Conservation (phyloP, 1,284 basidiomycete species). For the Neonothopanus nambi region DNA sequence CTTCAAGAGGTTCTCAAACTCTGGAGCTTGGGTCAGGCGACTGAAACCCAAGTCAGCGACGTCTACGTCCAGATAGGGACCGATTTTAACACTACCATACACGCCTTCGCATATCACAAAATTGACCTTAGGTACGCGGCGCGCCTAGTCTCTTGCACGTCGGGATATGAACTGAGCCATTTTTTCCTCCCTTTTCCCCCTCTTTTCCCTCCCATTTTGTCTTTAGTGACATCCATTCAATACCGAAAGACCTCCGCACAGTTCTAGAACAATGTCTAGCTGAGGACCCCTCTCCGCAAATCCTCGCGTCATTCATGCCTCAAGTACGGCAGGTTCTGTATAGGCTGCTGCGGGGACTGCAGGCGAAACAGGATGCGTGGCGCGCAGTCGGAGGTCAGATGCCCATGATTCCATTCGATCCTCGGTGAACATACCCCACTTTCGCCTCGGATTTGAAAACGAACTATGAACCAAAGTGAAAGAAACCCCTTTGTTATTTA, state of each 20-base stretch:
- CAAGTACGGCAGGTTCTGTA: conserved; percentile 79
- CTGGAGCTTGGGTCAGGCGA: conserved; percentile 71
- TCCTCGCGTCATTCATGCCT: conserved; percentile 78
- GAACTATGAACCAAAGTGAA: no score
- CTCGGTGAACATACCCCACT: conserved; percentile 4
- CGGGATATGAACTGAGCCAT: conserved; percentile 2
- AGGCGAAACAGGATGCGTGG: conserved; percentile 80
- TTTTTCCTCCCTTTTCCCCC: no score
- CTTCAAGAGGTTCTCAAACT: conserved; percentile 79
- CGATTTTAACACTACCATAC: conserved; percentile 85
- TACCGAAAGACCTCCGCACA: conserved; percentile 78
- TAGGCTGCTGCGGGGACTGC: conserved; percentile 81
- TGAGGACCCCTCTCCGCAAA: conserved; percentile 77
- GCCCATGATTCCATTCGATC: conserved; percentile 15
- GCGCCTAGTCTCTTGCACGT: neutral
- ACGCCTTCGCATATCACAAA: conserved; percentile 75
- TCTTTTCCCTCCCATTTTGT: no score
- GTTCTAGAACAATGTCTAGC: conserved; percentile 86
- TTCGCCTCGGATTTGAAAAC: no score
- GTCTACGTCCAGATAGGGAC: conserved; percentile 93
- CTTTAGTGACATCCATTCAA: conserved; percentile 77
- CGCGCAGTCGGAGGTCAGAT: conserved; percentile 25
- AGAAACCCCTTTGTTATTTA: no score
- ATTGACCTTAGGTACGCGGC: conserved; percentile 76
- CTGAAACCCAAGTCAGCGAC: conserved; percentile 85